Base-by-base conservation (phyloP, 1,284 basidiomycete species). In the Sphagnurus paluster region DNA sequence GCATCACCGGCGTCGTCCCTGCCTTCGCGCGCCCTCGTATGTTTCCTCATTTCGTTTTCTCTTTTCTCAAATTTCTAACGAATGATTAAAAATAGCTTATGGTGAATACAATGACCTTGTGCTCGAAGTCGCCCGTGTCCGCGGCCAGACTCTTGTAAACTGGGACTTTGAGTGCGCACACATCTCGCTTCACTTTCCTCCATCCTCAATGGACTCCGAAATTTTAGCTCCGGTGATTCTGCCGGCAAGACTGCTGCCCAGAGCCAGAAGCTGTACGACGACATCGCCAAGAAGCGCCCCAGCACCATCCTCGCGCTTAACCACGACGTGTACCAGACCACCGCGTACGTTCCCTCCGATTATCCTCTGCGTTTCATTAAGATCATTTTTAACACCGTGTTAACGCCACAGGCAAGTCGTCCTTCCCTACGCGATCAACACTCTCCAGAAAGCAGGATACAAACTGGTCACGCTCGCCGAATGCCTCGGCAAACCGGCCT, bases 381-480 rank as follows among this genome's bases (percentile, higher is more conserved):
- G 39, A 9, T 13, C 14, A 14, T n/a, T 13, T 17, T 11, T 7
- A 5, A 8, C n/a, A 7, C 19, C 5, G 16, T 14, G 3, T 10
- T 13, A 30, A 33, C n/a, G n/a, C n/a, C 17, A 38, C 16, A 67
- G 66, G 23, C 58, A 64, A 28, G 52, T 62, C 32, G 59, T 69
- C 9, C 44, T 71, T 26, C 69, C 70, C 1, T 61, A 66, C 43
- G 69, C 65, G 3, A 61, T 65, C 33, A 7, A 35, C 8, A 51
- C 28, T 9, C 55, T 65, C 24, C 42, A 62, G 35, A 49, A 17
- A 5, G 67, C 65, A 4, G 69, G 68, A 3, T 70, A 71, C 51
- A 49, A 60, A n/a, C 63, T 77, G 24, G 74, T 72, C 28, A 74
- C 73, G 5, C 51, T 76, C 5, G 69, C 74, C 3, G 68, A 75